Evolutionary conservation across 2,329 filamentous ascomycete genomes (phyloP).

Genomic region (Colletotrichum sublineola): DNA sequence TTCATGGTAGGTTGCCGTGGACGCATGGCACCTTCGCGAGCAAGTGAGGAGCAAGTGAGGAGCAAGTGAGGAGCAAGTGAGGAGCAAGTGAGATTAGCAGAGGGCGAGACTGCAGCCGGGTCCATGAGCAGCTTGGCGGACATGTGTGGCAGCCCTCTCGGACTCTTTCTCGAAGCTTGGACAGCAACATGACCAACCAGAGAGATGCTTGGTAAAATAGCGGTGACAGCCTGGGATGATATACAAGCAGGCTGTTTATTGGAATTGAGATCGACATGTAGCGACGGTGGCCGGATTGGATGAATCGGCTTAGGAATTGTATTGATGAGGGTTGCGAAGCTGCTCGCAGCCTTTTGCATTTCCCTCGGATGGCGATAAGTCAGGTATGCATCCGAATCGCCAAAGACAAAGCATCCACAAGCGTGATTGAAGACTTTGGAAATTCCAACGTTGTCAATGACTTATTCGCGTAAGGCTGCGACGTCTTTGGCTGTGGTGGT

Average conservation of each 20-base stretch:
- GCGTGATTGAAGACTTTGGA: background rate
- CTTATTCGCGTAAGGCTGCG: background rate
- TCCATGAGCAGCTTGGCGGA: background rate
- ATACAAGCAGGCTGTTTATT: background rate
- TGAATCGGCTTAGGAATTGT: background rate
- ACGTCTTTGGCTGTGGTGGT: background rate
- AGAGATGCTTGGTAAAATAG: background rate
- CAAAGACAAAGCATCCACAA: background rate
- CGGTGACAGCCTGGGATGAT: background rate
- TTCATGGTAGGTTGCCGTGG: background rate
- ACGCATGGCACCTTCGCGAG: background rate
- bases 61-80: no score
- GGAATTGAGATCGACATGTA: background rate
- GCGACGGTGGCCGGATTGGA: background rate
- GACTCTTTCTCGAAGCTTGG: background rate
- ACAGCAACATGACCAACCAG: background rate
- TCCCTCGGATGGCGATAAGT: background rate
- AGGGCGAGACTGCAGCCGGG: background rate
- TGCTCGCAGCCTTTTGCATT: background rate
- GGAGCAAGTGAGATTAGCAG: background rate
- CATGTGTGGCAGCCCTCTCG: background rate
- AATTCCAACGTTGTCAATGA: background rate
- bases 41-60: no score
- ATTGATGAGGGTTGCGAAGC: background rate
- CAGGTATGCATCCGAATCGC: background rate